Evolutionary conservation across 2,329 filamentous ascomycete species (phyloP).

Genomic region (Neoarthrinium moseri): DNA sequence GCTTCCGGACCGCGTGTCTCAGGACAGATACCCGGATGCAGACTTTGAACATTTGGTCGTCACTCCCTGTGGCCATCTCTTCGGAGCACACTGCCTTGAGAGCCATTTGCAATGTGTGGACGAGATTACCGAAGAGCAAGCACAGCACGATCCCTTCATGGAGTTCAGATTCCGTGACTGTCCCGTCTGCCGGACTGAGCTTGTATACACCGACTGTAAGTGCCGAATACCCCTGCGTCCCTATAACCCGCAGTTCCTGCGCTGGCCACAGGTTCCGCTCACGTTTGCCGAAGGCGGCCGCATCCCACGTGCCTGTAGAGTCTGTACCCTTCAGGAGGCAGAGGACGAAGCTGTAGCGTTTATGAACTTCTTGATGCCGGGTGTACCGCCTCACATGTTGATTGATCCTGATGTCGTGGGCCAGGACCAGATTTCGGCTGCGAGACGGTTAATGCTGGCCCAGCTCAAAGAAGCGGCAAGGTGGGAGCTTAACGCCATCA

Average conservation of each 20-base stretch:
- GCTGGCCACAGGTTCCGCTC: neutral
- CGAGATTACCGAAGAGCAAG: neutral
- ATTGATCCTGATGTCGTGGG: neutral
- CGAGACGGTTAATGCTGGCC: neutral
- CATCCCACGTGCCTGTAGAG: neutral
- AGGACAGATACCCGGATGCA: neutral
- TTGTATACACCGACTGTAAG: neutral
- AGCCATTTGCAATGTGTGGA: neutral
- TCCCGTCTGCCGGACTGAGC: neutral
- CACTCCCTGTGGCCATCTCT: conserved; percentile 5
- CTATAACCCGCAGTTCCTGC: neutral
- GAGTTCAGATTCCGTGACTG: neutral
- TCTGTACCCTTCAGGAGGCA: neutral
- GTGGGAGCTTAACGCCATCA: neutral
- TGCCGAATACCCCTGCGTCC: neutral
- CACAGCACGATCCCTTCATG: neutral
- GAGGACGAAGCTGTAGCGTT: no score
- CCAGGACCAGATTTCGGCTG: neutral
- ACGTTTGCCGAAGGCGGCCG: conserved; percentile 2
- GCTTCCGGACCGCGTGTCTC: neutral
- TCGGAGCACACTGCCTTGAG: conserved; percentile 4
- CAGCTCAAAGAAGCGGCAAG: neutral
- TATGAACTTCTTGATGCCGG: no score
- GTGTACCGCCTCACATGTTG: no score
- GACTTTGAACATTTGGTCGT: conserved; percentile 1